Evolutionary conservation across 805 yeast genomes (phyloP), one percentile per base, ranked within the genome.

Genomic region (Myxozyma monticola): DNA sequence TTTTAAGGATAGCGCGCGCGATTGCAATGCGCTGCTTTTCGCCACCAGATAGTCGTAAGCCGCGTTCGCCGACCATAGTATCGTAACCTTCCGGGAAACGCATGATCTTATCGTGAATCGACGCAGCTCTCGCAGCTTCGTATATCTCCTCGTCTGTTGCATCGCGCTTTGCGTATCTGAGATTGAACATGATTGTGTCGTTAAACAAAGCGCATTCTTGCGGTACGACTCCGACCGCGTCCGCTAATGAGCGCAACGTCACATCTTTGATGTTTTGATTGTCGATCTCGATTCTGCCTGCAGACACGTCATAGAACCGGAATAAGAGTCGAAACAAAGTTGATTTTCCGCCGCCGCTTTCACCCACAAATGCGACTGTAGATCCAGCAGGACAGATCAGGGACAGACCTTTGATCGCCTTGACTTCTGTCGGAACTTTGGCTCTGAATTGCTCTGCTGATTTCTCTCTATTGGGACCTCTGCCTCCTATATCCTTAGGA

Each of bases 31-130:
- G 74, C 69, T 93, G 99, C 66, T 93, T 90, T 67, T 93, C 99
- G 54, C 99, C 99, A n/a, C 99, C 99, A 21, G 96, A 88, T 39
- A 93, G 90, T 99, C 93, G 93, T 77, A 93, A 77, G n/a, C 99
- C 99, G 3, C 76, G 75, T 68, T 93, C 99, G 42, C 99, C 99
- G 17, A 93, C 99, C 51, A 87, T 74, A 0, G 98, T 93, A 25
- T 84, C 73, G 34, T 78, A 72, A 0, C 97, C 96, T 12, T 86
- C 85, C 0, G 99, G 98, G 40, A 93, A 69, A 38, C 83, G 86
- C 5, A 67, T 60, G 14, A 91, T 75, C 40, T 90, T 70, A 20
- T 69, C 66, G 54, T 78, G 78, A 54, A 91, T 73, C 61, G 85
- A 83, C 3, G 96, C 96, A 61, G 80, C 78, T 33, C 73, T 66